phyloP scores from a whole-genome alignment of 225 moss, liverwort and hornwort species.

The Ulota crispa region DNA sequence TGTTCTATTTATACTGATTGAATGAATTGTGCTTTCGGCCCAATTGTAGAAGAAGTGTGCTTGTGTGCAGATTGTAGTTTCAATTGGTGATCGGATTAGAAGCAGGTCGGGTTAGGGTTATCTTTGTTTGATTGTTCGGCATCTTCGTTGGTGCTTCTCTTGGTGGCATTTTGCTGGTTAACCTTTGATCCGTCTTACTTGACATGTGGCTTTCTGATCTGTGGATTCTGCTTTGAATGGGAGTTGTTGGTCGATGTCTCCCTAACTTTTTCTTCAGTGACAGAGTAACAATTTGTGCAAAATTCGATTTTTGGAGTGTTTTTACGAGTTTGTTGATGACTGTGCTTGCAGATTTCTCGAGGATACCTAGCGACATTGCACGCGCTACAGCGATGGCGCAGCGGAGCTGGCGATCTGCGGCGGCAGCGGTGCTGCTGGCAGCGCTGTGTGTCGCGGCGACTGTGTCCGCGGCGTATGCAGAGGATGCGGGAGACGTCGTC shows the following conservation, averaged over 20 bases:
- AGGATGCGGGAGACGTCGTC: slow-evolving; percentile 35
- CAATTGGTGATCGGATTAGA: not conserved
- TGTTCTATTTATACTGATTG: not conserved
- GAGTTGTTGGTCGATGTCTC: not conserved
- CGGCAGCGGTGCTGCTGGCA: slow-evolving; percentile 11
- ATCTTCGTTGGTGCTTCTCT: not conserved
- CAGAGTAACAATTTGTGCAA: not conserved
- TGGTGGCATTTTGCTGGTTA: no score
- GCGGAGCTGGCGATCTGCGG: slow-evolving; percentile 30
- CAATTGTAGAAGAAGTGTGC: not conserved
- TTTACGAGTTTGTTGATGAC: not conserved
- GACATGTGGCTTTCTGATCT: not conserved
- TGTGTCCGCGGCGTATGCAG: slow-evolving; percentile 5
- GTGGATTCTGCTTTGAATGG: not conserved
- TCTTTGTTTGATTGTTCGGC: not conserved
- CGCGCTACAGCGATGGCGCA: slow-evolving; percentile 17
- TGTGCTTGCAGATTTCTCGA: not conserved
- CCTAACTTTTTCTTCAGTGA: not conserved
- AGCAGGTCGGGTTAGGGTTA: not conserved
- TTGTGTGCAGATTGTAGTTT: not conserved
- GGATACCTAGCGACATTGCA: not conserved
- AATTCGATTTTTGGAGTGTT: not conserved
- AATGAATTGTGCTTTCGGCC: not conserved
- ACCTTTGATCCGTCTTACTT: not conserved
- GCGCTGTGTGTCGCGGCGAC: slow-evolving; percentile 11